phyloP scores from a whole-genome alignment of 2,329 filamentous ascomycete genomes.

The Didymella lethalis region DNA sequence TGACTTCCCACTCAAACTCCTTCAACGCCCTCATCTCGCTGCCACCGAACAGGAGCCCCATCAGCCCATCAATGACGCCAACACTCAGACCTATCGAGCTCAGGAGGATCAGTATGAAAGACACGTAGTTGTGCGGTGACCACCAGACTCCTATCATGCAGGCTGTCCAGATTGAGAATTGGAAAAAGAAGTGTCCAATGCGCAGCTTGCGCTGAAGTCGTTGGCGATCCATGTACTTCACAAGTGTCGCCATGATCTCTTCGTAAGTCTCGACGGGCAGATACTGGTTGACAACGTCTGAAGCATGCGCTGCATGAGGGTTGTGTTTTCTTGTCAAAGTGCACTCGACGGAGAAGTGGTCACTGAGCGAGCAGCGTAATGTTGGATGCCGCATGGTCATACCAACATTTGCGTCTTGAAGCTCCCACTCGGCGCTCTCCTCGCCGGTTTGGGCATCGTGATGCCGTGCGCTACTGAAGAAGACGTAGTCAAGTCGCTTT shows the following conservation, averaged over 20 bases:
- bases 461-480: conserved; percentile 61
- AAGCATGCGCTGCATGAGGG: conserved; percentile 15
- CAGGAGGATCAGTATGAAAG: conserved; percentile 81
- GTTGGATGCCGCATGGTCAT: conserved; percentile 84
- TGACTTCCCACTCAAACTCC: conserved; percentile 94
- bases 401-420: conserved; percentile 74
- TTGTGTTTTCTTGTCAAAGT: conserved; percentile 62
- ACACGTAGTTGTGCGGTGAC: conserved; percentile 75
- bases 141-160: conserved; percentile 89
- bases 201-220: conserved; percentile 75
- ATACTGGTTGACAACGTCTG: conserved; percentile 37
- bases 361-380: conserved; percentile 85
- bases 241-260: conserved; percentile 75
- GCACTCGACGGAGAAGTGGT: conserved; percentile 91
- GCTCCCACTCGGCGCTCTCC: conserved; percentile 65
- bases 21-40: conserved; percentile 81
- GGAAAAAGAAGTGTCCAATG: conserved; percentile 74
- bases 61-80: conserved; percentile 83
- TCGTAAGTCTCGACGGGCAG: conserved; percentile 67
- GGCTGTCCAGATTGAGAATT: conserved; percentile 72
- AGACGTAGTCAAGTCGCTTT: conserved; percentile 95
- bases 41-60: conserved; percentile 86
- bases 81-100: conserved; percentile 78
- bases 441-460: conserved; percentile 40
- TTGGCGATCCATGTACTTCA: conserved; percentile 75